Conservation (phyloP, 2,329 filamentous ascomycete genomes). For the Hyphodiscus sp. region DNA sequence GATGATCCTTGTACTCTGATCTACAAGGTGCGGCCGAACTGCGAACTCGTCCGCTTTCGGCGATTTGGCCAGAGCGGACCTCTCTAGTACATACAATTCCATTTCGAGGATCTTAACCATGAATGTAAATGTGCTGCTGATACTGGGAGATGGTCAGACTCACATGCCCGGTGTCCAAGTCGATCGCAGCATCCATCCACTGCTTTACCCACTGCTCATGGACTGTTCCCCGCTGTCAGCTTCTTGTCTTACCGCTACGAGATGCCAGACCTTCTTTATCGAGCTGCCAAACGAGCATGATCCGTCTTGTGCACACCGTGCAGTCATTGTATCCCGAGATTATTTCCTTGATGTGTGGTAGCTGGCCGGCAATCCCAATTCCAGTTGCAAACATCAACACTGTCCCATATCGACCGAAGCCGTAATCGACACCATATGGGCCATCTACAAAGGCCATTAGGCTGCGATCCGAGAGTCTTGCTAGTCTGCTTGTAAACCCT, state of each 20-base stretch:
- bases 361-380: slow-evolving; percentile 14
- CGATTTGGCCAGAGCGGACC: too few species aligned
- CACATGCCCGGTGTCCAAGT: slow-evolving; percentile 10
- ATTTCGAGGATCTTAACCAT: slow-evolving; percentile 2
- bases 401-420: slow-evolving; percentile 10
- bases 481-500: slow-evolving; percentile 12
- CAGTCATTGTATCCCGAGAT: slow-evolving; percentile 16
- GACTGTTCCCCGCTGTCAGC: too few species aligned
- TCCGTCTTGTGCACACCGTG: slow-evolving; percentile 6
- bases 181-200: slow-evolving; percentile 13
- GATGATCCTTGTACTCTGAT: too few species aligned
- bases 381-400: slow-evolving; percentile 11
- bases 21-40: too few species aligned
- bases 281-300: slow-evolving; percentile 14
- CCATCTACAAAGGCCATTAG: slow-evolving; percentile 9
- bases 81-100: too few species aligned
- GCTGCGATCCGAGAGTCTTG: background rate
- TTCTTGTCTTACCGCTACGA: slow-evolving; percentile 6
- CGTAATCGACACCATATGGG: slow-evolving; percentile 4
- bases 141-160: background rate
- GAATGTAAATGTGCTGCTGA: slow-evolving; percentile 3
- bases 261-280: slow-evolving; percentile 8
- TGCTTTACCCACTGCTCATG: slow-evolving; percentile 9
- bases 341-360: slow-evolving; percentile 16
- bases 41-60: too few species aligned